Evolutionary conservation across 192 early-diverging fungal species (phyloP).

Genomic region (Backusella macrospora): DNA sequence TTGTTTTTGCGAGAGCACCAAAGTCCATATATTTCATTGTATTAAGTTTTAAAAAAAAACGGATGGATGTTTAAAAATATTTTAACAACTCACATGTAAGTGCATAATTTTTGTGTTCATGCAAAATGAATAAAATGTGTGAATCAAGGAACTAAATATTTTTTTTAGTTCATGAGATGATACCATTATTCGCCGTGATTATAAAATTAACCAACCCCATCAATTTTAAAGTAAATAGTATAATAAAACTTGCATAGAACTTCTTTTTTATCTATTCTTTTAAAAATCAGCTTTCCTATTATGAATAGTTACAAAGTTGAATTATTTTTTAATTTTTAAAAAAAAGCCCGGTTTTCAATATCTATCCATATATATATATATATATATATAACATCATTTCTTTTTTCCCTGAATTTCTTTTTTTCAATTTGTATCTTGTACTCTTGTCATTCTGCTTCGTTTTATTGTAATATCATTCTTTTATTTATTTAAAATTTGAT

Average conservation of each 20-base stretch:
- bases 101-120: background rate
- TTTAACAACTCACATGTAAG: background rate
- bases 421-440: background rate
- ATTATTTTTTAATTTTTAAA: background rate
- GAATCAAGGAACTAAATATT: no score
- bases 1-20: background rate
- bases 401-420: background rate
- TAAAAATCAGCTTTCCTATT: no score
- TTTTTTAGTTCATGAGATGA: background rate
- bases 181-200: background rate
- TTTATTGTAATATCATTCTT: no score
- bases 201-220: constrained; percentile 5
- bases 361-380: background rate
- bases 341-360: background rate
- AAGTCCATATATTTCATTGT: background rate
- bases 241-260: background rate
- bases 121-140: no score
- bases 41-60: background rate
- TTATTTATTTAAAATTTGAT: no score
- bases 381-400: background rate
- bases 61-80: background rate
- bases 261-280: no score
- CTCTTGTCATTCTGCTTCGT: background rate
- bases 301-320: no score
- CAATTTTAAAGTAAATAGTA: background rate